These are phyloP conservation scores for Ceratocystis diversiconidia DNA, from an alignment of 2,329 filamentous ascomycete species.

Conservation along the genomic window DNA sequence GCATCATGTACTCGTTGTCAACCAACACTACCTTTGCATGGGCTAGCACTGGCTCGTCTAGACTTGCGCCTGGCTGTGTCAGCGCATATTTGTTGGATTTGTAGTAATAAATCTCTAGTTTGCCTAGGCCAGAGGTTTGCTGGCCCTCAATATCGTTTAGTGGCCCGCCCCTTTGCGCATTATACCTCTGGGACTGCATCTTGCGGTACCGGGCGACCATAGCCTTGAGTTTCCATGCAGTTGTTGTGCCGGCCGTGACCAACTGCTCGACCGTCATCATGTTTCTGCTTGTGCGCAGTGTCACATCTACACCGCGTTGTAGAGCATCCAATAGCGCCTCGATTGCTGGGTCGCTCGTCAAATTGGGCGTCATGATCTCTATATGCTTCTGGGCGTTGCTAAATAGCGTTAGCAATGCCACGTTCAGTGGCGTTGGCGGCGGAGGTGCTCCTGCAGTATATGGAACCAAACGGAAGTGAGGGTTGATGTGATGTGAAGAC, in stretches of 20 bases:
- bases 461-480: conserved; percentile 44
- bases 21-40: conserved; percentile 68
- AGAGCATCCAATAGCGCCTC: conserved; percentile 47
- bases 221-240: conserved; percentile 45
- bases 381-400: conserved; percentile 43
- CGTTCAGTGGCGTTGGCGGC: conserved; percentile 54
- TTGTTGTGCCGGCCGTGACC: conserved; percentile 64
- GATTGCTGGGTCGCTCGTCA: conserved; percentile 54
- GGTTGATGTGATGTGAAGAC: conserved; percentile 57
- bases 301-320: conserved; percentile 50
- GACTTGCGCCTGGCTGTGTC: conserved; percentile 19
- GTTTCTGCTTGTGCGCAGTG: conserved; percentile 49
- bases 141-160: conserved; percentile 20
- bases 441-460: conserved; percentile 36
- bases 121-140: conserved; percentile 36
- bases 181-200: conserved; percentile 18
- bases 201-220: conserved; percentile 42
- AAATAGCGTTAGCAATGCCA: conserved; percentile 47
- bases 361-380: conserved; percentile 62
- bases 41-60: conserved; percentile 52
- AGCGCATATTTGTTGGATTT: conserved; percentile 26
- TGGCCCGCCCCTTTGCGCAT: conserved; percentile 16
- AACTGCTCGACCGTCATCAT: conserved; percentile 73
- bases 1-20: conserved; percentile 50
- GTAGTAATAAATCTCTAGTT: conserved; percentile 47